Percentiles rank a stretch among this genome's conserved stretches.
phyloP scores from a whole-genome alignment of 2,329 filamentous ascomycete species.

The Beauveria medogensis region DNA sequence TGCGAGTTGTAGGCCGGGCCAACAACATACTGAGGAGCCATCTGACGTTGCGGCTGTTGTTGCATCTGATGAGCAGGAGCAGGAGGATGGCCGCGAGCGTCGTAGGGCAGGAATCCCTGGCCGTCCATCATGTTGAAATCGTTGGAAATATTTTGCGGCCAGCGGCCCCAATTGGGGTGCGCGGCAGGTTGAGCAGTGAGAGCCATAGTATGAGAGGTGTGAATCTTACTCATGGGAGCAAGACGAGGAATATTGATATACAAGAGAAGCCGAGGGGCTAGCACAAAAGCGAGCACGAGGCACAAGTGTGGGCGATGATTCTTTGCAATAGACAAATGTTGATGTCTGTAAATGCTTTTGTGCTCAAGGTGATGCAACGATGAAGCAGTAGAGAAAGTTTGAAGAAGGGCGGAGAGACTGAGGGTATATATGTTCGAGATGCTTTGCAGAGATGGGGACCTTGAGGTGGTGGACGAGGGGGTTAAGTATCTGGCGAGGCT shows the following conservation, averaged over 20 bases:
- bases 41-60: slow-evolving; percentile 25
- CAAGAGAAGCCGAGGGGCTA: neutral
- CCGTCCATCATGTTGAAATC: slow-evolving; percentile 43
- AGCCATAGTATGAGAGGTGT: slow-evolving; percentile 30
- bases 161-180: slow-evolving; percentile 46
- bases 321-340: neutral
- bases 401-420: slow-evolving; percentile 9
- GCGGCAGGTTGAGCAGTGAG: slow-evolving; percentile 38
- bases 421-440: slow-evolving; percentile 12
- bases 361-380: neutral
- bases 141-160: slow-evolving; percentile 40
- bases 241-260: slow-evolving; percentile 3
- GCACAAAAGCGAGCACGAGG: neutral
- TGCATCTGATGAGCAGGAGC: slow-evolving; percentile 29
- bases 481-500: slow-evolving; percentile 11
- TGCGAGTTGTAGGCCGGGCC: slow-evolving; percentile 31
- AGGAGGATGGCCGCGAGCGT: slow-evolving; percentile 29
- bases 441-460: neutral
- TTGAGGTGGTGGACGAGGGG: slow-evolving; percentile 9
- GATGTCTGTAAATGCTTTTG: neutral
- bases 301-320: neutral
- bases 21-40: slow-evolving; percentile 41
- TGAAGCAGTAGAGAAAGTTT: neutral
- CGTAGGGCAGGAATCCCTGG: slow-evolving; percentile 40
- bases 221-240: slow-evolving; percentile 1